A percentile compares a stretch with the other conserved stretches of the same genome.
Conservation (phyloP, 352 stramenopile genomes). For the Thalassiosira delicatula region DNA sequence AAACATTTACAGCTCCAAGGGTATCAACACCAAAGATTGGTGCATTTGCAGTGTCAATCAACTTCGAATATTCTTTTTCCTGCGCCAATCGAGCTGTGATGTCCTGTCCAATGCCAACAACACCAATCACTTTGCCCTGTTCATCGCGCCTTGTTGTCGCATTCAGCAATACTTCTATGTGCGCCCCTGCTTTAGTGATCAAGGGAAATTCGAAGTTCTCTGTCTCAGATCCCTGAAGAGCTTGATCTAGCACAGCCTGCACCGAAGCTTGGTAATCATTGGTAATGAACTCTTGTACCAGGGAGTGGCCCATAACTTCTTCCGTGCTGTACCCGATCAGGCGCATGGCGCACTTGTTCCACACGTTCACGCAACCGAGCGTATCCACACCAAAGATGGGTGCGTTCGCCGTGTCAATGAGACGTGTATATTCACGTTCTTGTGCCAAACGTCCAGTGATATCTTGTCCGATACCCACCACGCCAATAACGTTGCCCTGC, state of each 20-base stretch:
- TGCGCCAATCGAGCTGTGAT: slow-evolving; percentile 71
- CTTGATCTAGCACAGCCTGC: slow-evolving; percentile 71
- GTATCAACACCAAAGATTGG: slow-evolving; percentile 85
- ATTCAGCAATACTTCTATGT: slow-evolving; percentile 65
- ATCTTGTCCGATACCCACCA: slow-evolving; percentile 90
- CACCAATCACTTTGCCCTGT: slow-evolving; percentile 39
- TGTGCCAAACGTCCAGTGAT: slow-evolving; percentile 88
- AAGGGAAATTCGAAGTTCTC: slow-evolving; percentile 87
- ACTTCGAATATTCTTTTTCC: slow-evolving; percentile 47
- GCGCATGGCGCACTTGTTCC: slow-evolving; percentile 84
- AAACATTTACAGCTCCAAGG: slow-evolving; percentile 75
- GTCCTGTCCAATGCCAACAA: slow-evolving; percentile 87
- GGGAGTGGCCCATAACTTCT: slow-evolving; percentile 87
- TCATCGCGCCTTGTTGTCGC: slow-evolving; percentile 86
- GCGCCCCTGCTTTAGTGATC: slow-evolving; percentile 73
- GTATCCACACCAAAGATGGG: slow-evolving; percentile 87
- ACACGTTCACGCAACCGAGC: slow-evolving; percentile 76
- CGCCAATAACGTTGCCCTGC: slow-evolving; percentile 83
- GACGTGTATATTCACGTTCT: slow-evolving; percentile 82
- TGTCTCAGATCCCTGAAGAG: slow-evolving; percentile 73
- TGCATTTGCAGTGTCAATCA: slow-evolving; percentile 68
- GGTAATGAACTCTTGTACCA: slow-evolving; percentile 88
- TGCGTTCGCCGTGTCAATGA: slow-evolving; percentile 75
- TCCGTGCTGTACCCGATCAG: slow-evolving; percentile 88
- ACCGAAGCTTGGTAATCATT: slow-evolving; percentile 87